Evolutionary conservation across 1,284 basidiomycete species (phyloP).

Genomic region (Phlebopus sp.): DNA sequence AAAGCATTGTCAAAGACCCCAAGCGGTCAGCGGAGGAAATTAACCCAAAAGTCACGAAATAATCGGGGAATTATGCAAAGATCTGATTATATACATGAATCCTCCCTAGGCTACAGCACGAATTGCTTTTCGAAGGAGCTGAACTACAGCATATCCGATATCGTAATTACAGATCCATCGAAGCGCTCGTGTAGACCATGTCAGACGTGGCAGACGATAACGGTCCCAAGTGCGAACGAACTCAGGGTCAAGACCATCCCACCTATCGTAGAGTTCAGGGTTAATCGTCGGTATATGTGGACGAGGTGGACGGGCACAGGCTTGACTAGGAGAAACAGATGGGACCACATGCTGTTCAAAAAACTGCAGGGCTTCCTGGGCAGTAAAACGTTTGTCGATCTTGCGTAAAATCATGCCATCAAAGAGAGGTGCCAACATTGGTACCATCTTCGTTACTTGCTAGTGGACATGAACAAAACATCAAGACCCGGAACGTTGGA

Average conservation of each 20-base stretch:
- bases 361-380: slow-evolving; percentile 23
- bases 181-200: neutral
- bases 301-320: neutral
- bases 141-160: too few relatives aligned
- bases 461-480: slow-evolving; percentile 1
- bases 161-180: neutral
- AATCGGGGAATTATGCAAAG: too few relatives aligned
- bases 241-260: slow-evolving; percentile 2
- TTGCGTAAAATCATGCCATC: slow-evolving; percentile 26
- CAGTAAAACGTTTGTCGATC: slow-evolving; percentile 24
- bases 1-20: too few relatives aligned
- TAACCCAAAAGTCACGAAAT: too few relatives aligned
- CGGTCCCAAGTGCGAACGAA: neutral
- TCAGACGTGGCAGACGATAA: neutral
- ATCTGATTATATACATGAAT: too few relatives aligned
- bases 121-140: too few relatives aligned
- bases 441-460: slow-evolving; percentile 16
- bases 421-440: slow-evolving; percentile 26
- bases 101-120: too few relatives aligned
- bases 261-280: slow-evolving; percentile 3
- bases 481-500: too few relatives aligned
- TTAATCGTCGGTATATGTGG: neutral
- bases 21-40: too few relatives aligned
- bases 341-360: slow-evolving; percentile 13
- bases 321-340: neutral